Percentiles rank a stretch among this genome's conserved stretches.
Evolutionary conservation across 169 alveolate genomes (phyloP).

Genomic region (Plasmodium gonderi): DNA sequence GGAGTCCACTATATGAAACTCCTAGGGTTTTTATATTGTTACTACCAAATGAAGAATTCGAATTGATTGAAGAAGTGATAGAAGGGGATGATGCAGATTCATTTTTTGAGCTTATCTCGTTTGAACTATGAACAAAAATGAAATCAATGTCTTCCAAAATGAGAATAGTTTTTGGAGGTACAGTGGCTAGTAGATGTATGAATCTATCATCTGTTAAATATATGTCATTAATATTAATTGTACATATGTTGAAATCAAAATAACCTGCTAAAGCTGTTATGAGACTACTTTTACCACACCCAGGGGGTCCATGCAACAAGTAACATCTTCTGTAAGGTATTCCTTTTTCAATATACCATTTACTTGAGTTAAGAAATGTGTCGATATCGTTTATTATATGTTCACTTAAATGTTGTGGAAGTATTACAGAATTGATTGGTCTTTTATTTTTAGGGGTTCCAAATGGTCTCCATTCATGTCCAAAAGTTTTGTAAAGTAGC

Average conservation of each 20-base stretch:
- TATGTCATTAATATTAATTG: constrained; percentile 84
- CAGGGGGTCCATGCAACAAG: constrained; percentile 89
- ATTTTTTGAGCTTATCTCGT: not conserved
- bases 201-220: constrained; percentile 86
- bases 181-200: constrained; percentile 83
- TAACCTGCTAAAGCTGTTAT: constrained; percentile 88
- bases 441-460: constrained; percentile 84
- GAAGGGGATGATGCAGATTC: not conserved
- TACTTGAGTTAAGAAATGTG: constrained; percentile 38
- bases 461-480: constrained; percentile 85
- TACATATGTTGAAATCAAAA: constrained; percentile 84
- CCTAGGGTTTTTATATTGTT: constrained; percentile 73
- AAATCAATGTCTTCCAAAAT: constrained; percentile 73
- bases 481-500: constrained; percentile 77
- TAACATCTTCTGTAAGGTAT: constrained; percentile 89
- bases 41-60: not conserved
- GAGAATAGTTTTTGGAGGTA: constrained; percentile 77
- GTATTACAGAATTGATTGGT: constrained; percentile 81
- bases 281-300: constrained; percentile 89
- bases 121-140: constrained; percentile 4
- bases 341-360: constrained; percentile 86
- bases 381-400: constrained; percentile 57
- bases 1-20: constrained; percentile 88
- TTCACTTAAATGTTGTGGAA: constrained; percentile 37
- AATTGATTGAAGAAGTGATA: not conserved